Base-by-base conservation (phyloP, 805 yeast species). In the Candida suzukii region DNA sequence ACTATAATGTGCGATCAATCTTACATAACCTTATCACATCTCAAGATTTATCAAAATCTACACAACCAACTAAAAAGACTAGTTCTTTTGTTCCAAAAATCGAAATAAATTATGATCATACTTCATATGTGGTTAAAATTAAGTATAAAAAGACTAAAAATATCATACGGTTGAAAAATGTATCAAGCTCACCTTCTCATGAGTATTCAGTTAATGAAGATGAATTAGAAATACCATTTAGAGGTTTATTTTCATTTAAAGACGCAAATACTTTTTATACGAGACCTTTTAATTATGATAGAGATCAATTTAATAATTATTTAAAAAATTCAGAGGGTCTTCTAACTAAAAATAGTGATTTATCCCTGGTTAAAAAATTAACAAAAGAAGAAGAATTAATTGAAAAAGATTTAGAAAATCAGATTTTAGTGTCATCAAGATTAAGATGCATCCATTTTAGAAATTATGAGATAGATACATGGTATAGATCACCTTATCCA, bases 401-500 rank as follows among this genome's bases (percentile, higher is more conserved):
- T 9, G 51, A 51, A 30, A 49, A 46, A 24, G 56, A 52, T 35
- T 46, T 54, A 41, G 55, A 51, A 38, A 42, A 26, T 37, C 58
- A 46, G 37, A 51, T 49, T 19, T 54, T 51, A 42, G 57, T 53
- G 31, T 53, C 62, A 39, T 65, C 73, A 20, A 68, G 71, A 43
- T 73, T 84, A 33, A 70, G 73, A 38, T 75, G 74, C 42, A 80
- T 90, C 20, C 88, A 80, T 51, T 78, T 90, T 48, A 76, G 88
- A 28, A 73, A 73, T 35, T 76, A 64, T 58, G 88, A 83, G 56
- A 85, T 93, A 22, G 84, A 83, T 45, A 86, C 96, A 0, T 88
- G 97, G 96, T 90, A 85, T 60, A 76, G 85, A 3, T 80, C 96
- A 0, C 98, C 98, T 1, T 93, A 86, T 56, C 97, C 98, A 0